Conservation (phyloP, 345 rosid genomes). For the Capsella bursapastoris region DNA sequence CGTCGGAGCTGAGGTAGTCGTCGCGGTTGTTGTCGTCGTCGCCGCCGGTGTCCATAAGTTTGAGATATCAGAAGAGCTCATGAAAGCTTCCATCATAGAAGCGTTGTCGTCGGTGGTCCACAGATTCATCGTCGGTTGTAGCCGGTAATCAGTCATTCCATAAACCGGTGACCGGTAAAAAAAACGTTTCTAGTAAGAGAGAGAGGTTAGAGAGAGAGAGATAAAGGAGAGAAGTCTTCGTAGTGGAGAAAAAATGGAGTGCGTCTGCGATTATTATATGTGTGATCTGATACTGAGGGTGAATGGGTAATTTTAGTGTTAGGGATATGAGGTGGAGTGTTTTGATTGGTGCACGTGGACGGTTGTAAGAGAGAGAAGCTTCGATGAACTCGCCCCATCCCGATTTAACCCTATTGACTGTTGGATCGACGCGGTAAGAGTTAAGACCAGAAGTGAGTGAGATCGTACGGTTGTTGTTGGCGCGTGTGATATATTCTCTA, state of each 20-base stretch:
- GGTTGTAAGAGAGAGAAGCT: conserved; percentile 13
- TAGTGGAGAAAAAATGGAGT: conserved; percentile 21
- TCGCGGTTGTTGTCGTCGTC: conserved; percentile 21
- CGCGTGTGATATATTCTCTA: neutral
- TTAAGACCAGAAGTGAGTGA: conserved; percentile 23
- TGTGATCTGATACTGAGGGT: conserved; percentile 17
- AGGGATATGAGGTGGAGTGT: neutral
- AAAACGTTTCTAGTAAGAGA: neutral
- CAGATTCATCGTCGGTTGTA: conserved; percentile 68
- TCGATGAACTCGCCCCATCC: conserved; percentile 32
- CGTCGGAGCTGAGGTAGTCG: conserved; percentile 17
- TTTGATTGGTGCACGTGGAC: neutral
- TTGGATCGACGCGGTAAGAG: conserved; percentile 32
- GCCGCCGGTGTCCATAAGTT: conserved; percentile 70
- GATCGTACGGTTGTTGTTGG: conserved; percentile 25
- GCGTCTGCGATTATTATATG: conserved; percentile 35
- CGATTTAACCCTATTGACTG: conserved; percentile 22
- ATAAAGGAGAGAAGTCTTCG: conserved; percentile 12
- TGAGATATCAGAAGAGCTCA: conserved; percentile 73
- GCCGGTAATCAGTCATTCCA: conserved; percentile 60
- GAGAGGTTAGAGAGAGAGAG: neutral
- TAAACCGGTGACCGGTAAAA: conserved; percentile 41
- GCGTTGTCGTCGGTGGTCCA: conserved; percentile 91
- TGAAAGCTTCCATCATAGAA: conserved; percentile 97
- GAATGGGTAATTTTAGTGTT: neutral